phyloP scores from a whole-genome alignment of 108 stramenopile species.

The Nitzschia sp. region DNA sequence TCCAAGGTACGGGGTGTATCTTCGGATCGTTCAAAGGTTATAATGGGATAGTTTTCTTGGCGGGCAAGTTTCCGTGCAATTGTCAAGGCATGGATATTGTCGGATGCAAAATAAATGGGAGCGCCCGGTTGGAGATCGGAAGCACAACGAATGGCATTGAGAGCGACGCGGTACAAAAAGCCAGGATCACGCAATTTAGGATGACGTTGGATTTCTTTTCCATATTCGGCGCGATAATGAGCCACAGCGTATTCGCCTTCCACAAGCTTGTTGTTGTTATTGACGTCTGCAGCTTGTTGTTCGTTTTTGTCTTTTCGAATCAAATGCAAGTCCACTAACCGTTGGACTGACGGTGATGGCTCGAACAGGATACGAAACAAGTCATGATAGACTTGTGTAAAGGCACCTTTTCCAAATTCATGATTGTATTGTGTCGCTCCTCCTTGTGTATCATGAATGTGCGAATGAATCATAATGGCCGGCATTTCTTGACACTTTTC shows the following conservation, averaged over 20 bases:
- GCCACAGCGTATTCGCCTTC: slow-evolving; percentile 37
- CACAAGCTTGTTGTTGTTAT: not conserved
- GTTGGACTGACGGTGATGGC: slow-evolving; percentile 22
- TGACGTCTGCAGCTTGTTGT: not conserved
- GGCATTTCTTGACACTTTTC: not conserved
- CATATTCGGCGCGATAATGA: slow-evolving; percentile 36
- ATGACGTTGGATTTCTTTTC: slow-evolving; percentile 17
- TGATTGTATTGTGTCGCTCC: slow-evolving; percentile 25
- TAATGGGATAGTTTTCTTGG: not conserved
- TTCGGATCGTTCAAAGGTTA: slow-evolving; percentile 15
- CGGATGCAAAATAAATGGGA: slow-evolving; percentile 42
- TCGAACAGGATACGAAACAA: slow-evolving; percentile 27
- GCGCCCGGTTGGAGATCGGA: slow-evolving; percentile 13
- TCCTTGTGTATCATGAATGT: slow-evolving; percentile 20
- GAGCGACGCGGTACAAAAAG: not conserved
- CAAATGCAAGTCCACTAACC: slow-evolving; percentile 2
- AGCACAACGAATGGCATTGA: slow-evolving; percentile 42
- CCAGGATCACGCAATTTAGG: not conserved
- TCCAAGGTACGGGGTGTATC: not conserved
- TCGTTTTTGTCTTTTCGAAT: not conserved
- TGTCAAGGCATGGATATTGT: slow-evolving; percentile 22
- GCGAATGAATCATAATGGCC: not conserved
- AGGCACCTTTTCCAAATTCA: slow-evolving; percentile 1
- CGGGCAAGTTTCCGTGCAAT: not conserved
- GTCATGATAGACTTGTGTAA: slow-evolving; percentile 24